Base-by-base conservation (phyloP, 176 grass and related monocot genomes). In the Poa pratensis region DNA sequence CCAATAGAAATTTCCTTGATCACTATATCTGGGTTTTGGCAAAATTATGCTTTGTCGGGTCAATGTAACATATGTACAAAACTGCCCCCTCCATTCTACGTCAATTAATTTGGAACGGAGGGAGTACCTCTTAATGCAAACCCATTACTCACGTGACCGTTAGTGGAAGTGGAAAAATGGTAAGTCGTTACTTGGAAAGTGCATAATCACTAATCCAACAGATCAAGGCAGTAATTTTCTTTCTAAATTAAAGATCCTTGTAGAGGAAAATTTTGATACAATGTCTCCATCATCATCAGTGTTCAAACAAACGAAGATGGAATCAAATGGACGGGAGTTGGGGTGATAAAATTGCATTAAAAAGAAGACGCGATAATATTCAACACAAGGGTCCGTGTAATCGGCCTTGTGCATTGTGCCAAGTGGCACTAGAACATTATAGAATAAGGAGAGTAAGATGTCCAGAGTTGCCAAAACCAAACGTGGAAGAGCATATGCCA, bases 241-340 rank as follows among this genome's bases (percentile, higher is more conserved):
- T 67, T 60, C 27, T 70, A 51, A 19, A 87, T 35, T 78, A 30
- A 88, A 88, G 74, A 73, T 72, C 28, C n/a, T 73, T 9, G 40
- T 72, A 64, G 18, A 8, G 17, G 17, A 22, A 51, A 20, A 50
- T 46, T 66, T 48, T 50, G 5, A 17, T 15, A 45, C n/a, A 16
- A 20, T 40, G 14, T 67, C 26, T n/a, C 19, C 26, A 80, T 35
- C 3, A 79, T 19, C 24, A 66, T 50, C 17, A 79, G 11, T 80
- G 5, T 57, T 55, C 48, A 22, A 12, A 45, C 45, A 79, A 65
- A 72, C 24, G 37, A 53, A 35, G 70, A 73, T 79, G 23, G 67
- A 58, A 69, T 34, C 2, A 74, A 43, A 7, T 53, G 57, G 72
- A 27, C 45, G 64, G 46, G 52, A 19, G 2, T 68, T 63, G 9